Evolutionary conservation across 2,329 filamentous ascomycete species (phyloP).

Genomic region (Beauveria rudraprayagi): DNA sequence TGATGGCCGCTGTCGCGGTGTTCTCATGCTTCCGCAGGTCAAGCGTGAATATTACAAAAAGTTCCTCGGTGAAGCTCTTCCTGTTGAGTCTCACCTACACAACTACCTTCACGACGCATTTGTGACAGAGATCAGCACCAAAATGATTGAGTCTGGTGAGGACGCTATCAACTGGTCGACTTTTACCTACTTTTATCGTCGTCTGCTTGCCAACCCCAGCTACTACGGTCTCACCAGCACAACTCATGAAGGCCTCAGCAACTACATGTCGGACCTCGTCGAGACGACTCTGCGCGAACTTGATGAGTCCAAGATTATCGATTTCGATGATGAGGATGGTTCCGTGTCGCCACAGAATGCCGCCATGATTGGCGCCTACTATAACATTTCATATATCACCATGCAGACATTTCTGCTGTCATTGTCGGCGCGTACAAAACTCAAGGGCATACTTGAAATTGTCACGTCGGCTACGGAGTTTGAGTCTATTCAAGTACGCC

Average conservation of each 20-base stretch:
- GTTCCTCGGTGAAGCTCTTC: constrained; percentile 91
- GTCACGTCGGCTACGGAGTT: constrained; percentile 96
- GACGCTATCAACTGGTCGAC: constrained; percentile 98
- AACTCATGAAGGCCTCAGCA: constrained; percentile 86
- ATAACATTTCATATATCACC: constrained; percentile 98
- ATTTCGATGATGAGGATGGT: constrained; percentile 90
- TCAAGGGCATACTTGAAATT: constrained; percentile 95
- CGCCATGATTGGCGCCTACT: constrained; percentile 97
- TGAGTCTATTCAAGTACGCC: constrained; percentile 85
- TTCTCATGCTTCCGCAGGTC: constrained; percentile 92
- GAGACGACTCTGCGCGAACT: constrained; percentile 89
- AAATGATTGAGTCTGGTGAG: constrained; percentile 89
- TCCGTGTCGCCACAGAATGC: constrained; percentile 83
- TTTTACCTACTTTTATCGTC: constrained; percentile 96
- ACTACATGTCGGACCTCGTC: constrained; percentile 88
- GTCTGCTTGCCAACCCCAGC: constrained; percentile 88
- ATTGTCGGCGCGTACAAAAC: constrained; percentile 77
- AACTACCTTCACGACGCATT: constrained; percentile 92
- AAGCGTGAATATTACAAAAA: constrained; percentile 99
- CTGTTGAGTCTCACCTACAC: constrained; percentile 89
- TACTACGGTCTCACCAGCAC: constrained; percentile 88
- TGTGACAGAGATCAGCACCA: constrained; percentile 92
- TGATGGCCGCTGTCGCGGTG: constrained; percentile 76
- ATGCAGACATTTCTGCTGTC: constrained; percentile 98
- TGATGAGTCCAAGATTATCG: constrained; percentile 87